Conservation (phyloP, 2,329 filamentous ascomycete genomes). For the Madurella mycetomatis region DNA sequence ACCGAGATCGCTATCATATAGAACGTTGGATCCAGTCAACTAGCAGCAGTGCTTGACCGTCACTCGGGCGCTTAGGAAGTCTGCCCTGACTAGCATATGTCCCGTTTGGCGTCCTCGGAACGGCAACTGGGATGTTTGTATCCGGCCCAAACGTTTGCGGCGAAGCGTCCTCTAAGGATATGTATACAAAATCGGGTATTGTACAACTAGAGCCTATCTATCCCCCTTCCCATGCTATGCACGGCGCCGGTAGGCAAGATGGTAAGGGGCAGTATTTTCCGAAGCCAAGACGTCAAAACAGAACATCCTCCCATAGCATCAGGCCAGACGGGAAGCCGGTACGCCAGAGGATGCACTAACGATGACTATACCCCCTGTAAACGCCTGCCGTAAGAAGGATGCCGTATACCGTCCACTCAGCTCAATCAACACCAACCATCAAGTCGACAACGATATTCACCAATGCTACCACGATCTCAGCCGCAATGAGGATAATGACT, state of each 20-base stretch:
- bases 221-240: not conserved
- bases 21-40: not conserved
- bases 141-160: too few relatives aligned
- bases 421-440: conserved; percentile 53
- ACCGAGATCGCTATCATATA: not conserved
- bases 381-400: not conserved
- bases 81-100: too few relatives aligned
- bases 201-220: not conserved
- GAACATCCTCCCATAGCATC: not conserved
- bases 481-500: conserved; percentile 94
- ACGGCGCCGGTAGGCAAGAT: not conserved
- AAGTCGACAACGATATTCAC: conserved; percentile 95
- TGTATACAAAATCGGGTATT: not conserved
- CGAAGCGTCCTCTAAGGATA: too few relatives aligned
- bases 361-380: not conserved
- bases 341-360: not conserved
- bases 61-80: not conserved
- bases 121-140: too few relatives aligned
- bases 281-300: not conserved
- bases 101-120: too few relatives aligned
- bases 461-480: conserved; percentile 86
- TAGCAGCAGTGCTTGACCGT: not conserved
- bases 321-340: not conserved
- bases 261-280: not conserved
- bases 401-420: not conserved